Conservation (phyloP, 2,329 filamentous ascomycete genomes). For the Diplocarpon mali region DNA sequence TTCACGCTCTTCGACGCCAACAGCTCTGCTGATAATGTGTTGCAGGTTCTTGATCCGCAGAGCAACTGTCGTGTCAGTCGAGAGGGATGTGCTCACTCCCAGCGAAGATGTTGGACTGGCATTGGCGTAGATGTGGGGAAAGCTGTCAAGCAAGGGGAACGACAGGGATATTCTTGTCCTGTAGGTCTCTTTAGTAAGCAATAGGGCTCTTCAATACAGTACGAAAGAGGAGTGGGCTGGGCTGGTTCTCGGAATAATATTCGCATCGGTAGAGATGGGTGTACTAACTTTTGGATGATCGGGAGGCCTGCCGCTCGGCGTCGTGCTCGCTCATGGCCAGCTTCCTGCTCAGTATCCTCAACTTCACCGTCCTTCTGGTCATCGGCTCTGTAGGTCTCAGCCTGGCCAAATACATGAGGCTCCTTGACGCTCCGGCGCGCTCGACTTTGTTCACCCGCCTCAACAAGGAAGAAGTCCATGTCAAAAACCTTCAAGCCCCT, state of each 20-base stretch:
- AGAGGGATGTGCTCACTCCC: conserved; percentile 49
- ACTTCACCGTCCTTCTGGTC: conserved; percentile 15
- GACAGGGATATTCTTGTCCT: conserved; percentile 37
- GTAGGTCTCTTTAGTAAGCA: conserved; percentile 17
- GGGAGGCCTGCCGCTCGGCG: conserved; percentile 25
- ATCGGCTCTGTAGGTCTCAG: conserved; percentile 25
- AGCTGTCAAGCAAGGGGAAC: conserved; percentile 76
- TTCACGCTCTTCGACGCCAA: conserved; percentile 72
- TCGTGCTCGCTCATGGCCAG: conserved; percentile 26
- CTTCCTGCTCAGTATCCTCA: conserved; percentile 17
- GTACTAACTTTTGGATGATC: conserved; percentile 25
- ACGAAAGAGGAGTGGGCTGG: neutral
- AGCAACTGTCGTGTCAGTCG: conserved; percentile 65
- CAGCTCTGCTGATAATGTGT: conserved; percentile 48
- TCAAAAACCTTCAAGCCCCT: conserved; percentile 27
- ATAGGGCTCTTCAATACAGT: conserved; percentile 1
- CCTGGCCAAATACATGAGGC: conserved; percentile 30
- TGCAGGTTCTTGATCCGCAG: conserved; percentile 56
- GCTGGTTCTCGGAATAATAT: neutral
- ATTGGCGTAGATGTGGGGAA: conserved; percentile 59
- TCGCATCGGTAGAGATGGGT: neutral
- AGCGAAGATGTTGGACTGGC: conserved; percentile 31
- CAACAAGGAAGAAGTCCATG: conserved; percentile 27
- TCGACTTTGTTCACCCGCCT: conserved; percentile 21
- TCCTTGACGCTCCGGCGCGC: conserved; percentile 17